Base-by-base conservation (phyloP, 306 rosid species). In the Pterocarpus santalinus region DNA sequence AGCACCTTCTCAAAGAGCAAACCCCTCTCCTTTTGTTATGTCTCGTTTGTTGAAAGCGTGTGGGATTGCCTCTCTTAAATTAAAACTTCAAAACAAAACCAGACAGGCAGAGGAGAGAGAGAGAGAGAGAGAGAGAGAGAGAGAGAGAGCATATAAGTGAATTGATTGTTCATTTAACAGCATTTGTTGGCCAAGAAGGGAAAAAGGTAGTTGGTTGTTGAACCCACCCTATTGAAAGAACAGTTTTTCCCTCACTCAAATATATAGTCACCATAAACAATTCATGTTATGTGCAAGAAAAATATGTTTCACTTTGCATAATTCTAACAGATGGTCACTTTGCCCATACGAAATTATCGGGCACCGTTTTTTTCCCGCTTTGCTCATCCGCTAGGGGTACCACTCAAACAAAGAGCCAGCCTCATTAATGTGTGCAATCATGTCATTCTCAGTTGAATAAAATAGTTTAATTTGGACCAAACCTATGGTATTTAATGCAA, bases 121-220 rank as follows among this genome's bases (percentile, higher is more conserved):
- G 87, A 86, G 75, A 69, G 73, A 57, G 62, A 71, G 80, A 81
- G 22, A 16, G 57, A 13, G 17, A 52, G 17, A 52, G 57, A 11
- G 53, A 8, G 47, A 10, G 14, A 47, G 78, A 58, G 67, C 78
- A 79, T 80, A 77, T 65, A 65, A 63, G 85, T 57, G 90, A 82
- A 90, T 94, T 87, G 82, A 88, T 86, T 82, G 90, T 89, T 84
- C 90, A 89, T 88, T 88, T 77, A 88, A 90, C 88, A 81, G 75
- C 88, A 86, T 91, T 89, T 87, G 91, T 88, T 89, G 96, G 93
- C 90, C 85, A 87, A 87, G 89, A 90, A 82, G 86, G 86, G 58
- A 81, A 80, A 82, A 77, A 60, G 82, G 94, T 92, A 67, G 97
- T 94, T 92, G 97, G 97, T 94, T 14, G 98, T 94, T 94, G 94